Evolutionary conservation across 2,329 filamentous ascomycete species (phyloP).

Genomic region (Trichoderma sp.): DNA sequence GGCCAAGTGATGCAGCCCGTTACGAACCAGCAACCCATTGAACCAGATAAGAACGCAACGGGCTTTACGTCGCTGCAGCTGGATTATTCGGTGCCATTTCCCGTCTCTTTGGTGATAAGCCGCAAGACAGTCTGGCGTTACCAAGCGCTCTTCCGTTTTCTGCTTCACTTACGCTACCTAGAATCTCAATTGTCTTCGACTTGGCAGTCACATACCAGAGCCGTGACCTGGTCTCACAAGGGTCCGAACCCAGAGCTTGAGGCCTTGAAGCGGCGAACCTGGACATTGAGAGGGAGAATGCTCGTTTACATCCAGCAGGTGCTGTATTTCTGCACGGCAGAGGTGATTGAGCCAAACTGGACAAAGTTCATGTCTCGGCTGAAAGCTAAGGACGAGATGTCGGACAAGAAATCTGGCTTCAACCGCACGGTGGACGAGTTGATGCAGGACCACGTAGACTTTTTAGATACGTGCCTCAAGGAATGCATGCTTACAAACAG

Average conservation of each 20-base stretch:
- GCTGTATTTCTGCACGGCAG: constrained; percentile 93
- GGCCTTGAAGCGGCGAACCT: constrained; percentile 89
- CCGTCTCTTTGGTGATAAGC: constrained; percentile 91
- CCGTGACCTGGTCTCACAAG: constrained; percentile 78
- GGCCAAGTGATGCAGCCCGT: constrained; percentile 79
- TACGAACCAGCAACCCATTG: constrained; percentile 60
- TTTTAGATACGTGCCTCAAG: constrained; percentile 94
- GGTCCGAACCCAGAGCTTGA: constrained; percentile 74
- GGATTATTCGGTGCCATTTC: constrained; percentile 93
- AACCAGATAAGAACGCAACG: constrained; percentile 81
- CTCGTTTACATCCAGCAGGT: constrained; percentile 95
- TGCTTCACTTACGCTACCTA: constrained; percentile 84
- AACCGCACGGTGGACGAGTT: constrained; percentile 87
- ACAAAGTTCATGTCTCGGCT: constrained; percentile 87
- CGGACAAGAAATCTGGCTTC: constrained; percentile 33
- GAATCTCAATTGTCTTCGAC: constrained; percentile 83
- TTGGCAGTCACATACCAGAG: constrained; percentile 88
- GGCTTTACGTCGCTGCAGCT: constrained; percentile 93
- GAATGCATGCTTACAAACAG: constrained; percentile 99
- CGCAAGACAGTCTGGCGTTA: constrained; percentile 97
- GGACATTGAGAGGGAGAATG: constrained; percentile 91
- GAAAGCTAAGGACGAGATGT: constrained; percentile 50
- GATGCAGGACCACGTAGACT: constrained; percentile 99
- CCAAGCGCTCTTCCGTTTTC: constrained; percentile 91
- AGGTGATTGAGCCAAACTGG: constrained; percentile 99